A percentile compares a stretch with the other conserved stretches of the same genome.
Evolutionary conservation across 2,329 filamentous ascomycete genomes (phyloP).

Genomic region (Graphilbum fragrans): DNA sequence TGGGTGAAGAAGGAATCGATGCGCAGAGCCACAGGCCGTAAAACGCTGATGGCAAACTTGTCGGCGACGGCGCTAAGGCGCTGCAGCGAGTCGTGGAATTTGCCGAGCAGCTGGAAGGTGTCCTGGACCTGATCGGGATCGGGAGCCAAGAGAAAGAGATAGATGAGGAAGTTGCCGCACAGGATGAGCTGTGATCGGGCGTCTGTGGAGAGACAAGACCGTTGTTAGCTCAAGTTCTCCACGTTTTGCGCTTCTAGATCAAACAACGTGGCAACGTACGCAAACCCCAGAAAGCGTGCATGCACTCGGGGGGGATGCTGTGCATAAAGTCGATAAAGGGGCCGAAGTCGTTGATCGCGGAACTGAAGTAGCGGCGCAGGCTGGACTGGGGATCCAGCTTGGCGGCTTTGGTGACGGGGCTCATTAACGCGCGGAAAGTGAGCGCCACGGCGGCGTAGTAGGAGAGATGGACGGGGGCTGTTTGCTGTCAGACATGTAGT

Average conservation of each 20-base stretch:
- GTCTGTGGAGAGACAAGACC: constrained; percentile 11
- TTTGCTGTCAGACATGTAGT: no score
- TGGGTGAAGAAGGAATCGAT: constrained; percentile 28
- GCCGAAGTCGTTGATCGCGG: constrained; percentile 22
- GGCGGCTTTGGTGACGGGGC: constrained; percentile 27
- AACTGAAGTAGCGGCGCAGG: constrained; percentile 21
- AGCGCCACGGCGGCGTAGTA: constrained; percentile 29
- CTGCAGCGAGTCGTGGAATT: constrained; percentile 24
- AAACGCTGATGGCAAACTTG: constrained; percentile 17
- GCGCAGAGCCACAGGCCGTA: constrained; percentile 23
- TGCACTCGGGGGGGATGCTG: constrained; percentile 19
- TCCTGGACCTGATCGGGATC: constrained; percentile 19
- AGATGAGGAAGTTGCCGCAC: constrained; percentile 34
- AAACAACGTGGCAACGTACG: constrained; percentile 19
- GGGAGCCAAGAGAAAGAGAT: constrained; percentile 31
- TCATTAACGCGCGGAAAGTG: constrained; percentile 30
- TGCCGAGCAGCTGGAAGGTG: constrained; percentile 23
- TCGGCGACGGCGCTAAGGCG: constrained; percentile 19
- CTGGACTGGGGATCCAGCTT: constrained; percentile 23
- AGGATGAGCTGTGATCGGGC: constrained; percentile 31
- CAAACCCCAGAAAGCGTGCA: constrained; percentile 31
- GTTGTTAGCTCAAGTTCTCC: background rate
- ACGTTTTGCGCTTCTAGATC: no score
- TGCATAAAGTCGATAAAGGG: constrained; percentile 25
- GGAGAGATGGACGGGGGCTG: constrained; percentile 25